Evolutionary conservation across 345 rosid species (phyloP), one percentile per base, ranked within the genome.

Genomic region (Capsella bursapastoris): DNA sequence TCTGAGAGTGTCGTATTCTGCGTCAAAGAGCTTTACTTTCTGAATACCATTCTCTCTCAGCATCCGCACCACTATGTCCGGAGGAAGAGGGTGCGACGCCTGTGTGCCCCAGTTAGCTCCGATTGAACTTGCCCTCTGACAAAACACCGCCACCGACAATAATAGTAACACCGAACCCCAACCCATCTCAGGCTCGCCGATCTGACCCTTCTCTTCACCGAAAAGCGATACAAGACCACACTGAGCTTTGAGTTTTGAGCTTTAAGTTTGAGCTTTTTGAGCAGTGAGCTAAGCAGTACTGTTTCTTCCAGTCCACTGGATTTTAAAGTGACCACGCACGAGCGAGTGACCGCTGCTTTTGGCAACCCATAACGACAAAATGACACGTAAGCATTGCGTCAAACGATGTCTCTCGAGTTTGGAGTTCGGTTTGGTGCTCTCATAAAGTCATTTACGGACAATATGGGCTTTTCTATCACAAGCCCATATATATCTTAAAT

Each of bases 61-160:
- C 78, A 92, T 68, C 77, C 72, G 78, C 74, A 92, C 96, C 18
- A 95, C 79, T 27, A 82, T 84, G n/a, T 78, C 85, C n/a, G 99
- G 93, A 2, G 90, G 88, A 66, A 92, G 85, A 25, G 86, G 89
- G 79, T 96, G 98, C 9, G 85, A 78, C 1, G 91, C 73, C 78
- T 92, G 97, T 10, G 97, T 92, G 8, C 98, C 99, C 99, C 98
- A 95, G 85, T 95, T 95, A 10, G 85, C 94, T 52, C 97, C 97
- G 41, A 89, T 83, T 9, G 92, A 87, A 65, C 67, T 80, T 72
- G 74, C 90, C 34, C 68, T 51, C 57, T 77, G 68, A 60, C 79
- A 43, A 71, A 82, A 28, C 43, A 75, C 4, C 32, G 71, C 61
- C 77, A 89, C 80, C 44, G 48, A 56, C 13, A 72, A 4, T 2